phyloP scores from a whole-genome alignment of 2,329 filamentous ascomycete species.

The Ceratocystis colombiana region DNA sequence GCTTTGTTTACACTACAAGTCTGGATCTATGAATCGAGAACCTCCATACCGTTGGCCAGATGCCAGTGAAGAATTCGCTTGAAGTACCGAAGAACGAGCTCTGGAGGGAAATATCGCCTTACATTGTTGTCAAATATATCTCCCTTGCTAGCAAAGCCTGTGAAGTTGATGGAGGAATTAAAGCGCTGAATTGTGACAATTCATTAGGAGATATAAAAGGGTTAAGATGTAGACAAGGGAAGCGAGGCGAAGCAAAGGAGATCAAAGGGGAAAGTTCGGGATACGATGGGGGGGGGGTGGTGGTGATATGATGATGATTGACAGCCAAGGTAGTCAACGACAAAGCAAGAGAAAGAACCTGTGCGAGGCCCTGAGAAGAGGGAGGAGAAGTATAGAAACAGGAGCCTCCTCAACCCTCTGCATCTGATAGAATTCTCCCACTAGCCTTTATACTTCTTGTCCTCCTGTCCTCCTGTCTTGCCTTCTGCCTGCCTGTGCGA shows the following conservation, averaged over 20 bases:
- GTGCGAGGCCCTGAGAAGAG: neutral
- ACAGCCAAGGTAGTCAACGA: neutral
- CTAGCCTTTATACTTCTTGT: neutral
- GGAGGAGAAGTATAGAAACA: neutral
- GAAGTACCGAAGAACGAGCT: neutral
- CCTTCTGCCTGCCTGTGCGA: neutral
- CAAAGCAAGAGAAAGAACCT: neutral
- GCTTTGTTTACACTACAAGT: too few species aligned
- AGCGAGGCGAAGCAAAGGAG: neutral
- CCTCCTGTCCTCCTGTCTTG: neutral
- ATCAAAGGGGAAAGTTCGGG: neutral
- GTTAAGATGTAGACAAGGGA: neutral
- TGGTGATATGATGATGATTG: slow-evolving; percentile 2
- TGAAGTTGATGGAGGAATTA: neutral
- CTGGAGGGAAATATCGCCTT: too few species aligned
- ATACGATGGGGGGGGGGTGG: neutral
- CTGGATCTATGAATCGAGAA: too few species aligned
- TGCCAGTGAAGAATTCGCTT: neutral
- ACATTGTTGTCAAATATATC: neutral
- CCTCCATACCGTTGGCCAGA: too few species aligned
- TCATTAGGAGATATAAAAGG: neutral
- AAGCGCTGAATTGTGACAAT: neutral
- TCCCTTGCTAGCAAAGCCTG: neutral
- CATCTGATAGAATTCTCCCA: neutral
- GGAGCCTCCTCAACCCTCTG: neutral